A percentile compares a stretch with the other conserved stretches of the same genome.
These are phyloP conservation scores for Chrysanthemum seticuspe DNA, from an alignment of 129 eudicot genomes.

Conservation along the genomic window DNA sequence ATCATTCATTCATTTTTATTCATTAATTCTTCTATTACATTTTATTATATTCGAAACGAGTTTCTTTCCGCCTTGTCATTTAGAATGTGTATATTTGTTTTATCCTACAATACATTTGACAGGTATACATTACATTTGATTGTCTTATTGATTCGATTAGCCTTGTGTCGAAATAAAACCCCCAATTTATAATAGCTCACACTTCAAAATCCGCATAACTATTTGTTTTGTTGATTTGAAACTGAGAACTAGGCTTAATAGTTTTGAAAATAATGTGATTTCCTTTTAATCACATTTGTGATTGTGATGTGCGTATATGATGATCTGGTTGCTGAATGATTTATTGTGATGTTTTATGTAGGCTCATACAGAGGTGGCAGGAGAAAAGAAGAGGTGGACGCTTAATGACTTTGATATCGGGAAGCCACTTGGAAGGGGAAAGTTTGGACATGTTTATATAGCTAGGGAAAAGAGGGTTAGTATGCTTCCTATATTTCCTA, in stretches of 20 bases:
- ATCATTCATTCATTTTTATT: background rate
- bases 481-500: background rate
- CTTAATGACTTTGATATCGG: slow-evolving; percentile 39
- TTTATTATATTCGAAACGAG: too few species aligned
- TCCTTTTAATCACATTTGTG: too few species aligned
- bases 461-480: slow-evolving; percentile 46
- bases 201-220: too few species aligned
- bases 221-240: too few species aligned
- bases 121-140: too few species aligned
- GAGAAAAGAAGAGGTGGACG: slow-evolving; percentile 46
- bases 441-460: slow-evolving; percentile 38
- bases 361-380: slow-evolving; percentile 31
- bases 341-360: slow-evolving; percentile 7
- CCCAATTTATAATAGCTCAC: too few species aligned
- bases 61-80: too few species aligned
- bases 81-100: background rate
- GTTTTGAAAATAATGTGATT: too few species aligned
- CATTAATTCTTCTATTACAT: background rate
- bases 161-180: too few species aligned
- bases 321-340: background rate
- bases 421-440: slow-evolving; percentile 43
- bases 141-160: background rate
- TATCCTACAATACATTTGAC: background rate
- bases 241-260: too few species aligned
- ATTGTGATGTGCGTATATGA: background rate